Percentiles rank a stretch among this genome's conserved stretches.
phyloP scores from a whole-genome alignment of 2,329 filamentous ascomycete genomes.

The Ramularia endophylla region DNA sequence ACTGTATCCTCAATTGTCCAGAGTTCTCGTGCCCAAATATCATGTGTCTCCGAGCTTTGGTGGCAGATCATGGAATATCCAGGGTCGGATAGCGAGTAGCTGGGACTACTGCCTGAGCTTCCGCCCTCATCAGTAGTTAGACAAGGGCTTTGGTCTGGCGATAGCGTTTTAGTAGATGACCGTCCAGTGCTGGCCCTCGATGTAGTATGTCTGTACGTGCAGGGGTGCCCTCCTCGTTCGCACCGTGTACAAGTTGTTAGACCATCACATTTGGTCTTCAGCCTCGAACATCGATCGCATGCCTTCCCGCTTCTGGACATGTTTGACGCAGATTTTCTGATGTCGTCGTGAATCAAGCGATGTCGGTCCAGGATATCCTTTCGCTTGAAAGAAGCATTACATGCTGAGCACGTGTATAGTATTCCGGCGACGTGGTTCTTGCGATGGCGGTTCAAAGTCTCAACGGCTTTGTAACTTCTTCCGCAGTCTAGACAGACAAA shows the following conservation, averaged over 20 bases:
- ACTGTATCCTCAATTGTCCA: too few relatives aligned
- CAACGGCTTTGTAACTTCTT: conserved; percentile 17
- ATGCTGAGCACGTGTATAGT: conserved; percentile 14
- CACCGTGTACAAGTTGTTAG: conserved; percentile 15
- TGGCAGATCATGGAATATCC: too few relatives aligned
- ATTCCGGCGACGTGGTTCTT: conserved; percentile 15
- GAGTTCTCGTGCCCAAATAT: too few relatives aligned
- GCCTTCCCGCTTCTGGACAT: conserved; percentile 12
- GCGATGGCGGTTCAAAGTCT: conserved; percentile 17
- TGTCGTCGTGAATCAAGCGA: conserved; percentile 13
- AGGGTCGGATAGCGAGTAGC: too few relatives aligned
- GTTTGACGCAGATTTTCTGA: conserved; percentile 5
- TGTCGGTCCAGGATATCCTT: conserved; percentile 20
- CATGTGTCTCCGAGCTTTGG: too few relatives aligned
- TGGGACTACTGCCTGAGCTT: too few relatives aligned
- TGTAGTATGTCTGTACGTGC: conserved; percentile 12
- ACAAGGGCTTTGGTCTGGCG: conserved; percentile 4
- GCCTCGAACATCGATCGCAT: conserved; percentile 17
- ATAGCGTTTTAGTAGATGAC: conserved; percentile 4
- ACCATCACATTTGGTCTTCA: conserved; percentile 19
- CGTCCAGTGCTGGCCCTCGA: conserved; percentile 13
- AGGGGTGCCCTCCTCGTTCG: conserved; percentile 11
- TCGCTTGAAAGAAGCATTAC: conserved; percentile 17
- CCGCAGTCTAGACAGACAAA: conserved; percentile 15
- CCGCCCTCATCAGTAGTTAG: too few relatives aligned